These are phyloP conservation scores for Solanum ahanhuiri DNA, from an alignment of 257 asterid species.

Conservation along the genomic window DNA sequence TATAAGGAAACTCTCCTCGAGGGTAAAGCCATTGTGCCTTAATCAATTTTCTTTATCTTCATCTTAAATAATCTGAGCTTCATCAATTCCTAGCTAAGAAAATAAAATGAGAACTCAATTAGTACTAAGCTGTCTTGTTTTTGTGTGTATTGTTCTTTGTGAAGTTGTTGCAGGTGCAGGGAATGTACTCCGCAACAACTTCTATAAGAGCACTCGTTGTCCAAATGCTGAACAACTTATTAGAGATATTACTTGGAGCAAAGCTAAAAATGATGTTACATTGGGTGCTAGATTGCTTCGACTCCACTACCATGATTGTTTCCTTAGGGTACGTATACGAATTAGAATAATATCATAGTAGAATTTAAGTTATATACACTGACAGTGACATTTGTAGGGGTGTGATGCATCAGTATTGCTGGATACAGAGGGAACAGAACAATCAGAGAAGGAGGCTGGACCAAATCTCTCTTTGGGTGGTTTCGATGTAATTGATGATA, in stretches of 20 bases:
- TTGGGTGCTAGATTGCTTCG: constrained; percentile 25
- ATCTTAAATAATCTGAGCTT: background rate
- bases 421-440: constrained; percentile 1
- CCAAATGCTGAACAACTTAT: constrained; percentile 16
- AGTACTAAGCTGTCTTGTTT: background rate
- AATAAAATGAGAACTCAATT: background rate
- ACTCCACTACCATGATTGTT: constrained; percentile 31
- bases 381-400: constrained; percentile 2
- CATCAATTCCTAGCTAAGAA: background rate
- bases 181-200: background rate
- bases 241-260: constrained; percentile 7
- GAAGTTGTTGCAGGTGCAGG: background rate
- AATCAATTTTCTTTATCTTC: background rate
- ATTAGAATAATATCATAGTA: background rate
- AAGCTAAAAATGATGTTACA: background rate
- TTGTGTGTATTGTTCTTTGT: background rate
- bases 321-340: constrained; percentile 10
- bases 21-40: background rate
- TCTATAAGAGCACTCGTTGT: constrained; percentile 2
- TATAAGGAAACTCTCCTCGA: background rate
- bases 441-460: constrained; percentile 12
- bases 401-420: constrained; percentile 28
- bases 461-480: constrained; percentile 15
- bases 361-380: background rate
- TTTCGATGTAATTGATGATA: constrained; percentile 21